These are phyloP conservation scores for Cymodocea nodosa DNA, from an alignment of 116 monocot genomes.

Conservation along the genomic window DNA sequence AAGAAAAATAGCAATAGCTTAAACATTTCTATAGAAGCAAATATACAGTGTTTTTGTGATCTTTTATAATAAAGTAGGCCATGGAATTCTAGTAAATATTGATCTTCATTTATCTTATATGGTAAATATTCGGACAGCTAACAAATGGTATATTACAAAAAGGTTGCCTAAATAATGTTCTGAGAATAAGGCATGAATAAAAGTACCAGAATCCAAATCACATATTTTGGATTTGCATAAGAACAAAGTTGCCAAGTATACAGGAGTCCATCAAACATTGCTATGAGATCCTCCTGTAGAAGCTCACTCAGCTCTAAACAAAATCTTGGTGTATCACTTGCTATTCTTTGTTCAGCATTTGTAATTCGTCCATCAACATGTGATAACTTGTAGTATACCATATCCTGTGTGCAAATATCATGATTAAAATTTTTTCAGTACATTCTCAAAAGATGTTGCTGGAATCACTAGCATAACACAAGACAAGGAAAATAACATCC, in stretches of 20 bases:
- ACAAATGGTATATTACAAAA: neutral
- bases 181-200: neutral
- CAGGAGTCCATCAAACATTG: constrained; percentile 73
- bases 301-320: constrained; percentile 94
- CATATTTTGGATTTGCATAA: constrained; percentile 99
- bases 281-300: constrained; percentile 90
- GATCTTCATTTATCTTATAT: too few relatives aligned
- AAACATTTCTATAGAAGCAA: too few relatives aligned
- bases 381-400: constrained; percentile 95
- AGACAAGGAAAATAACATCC: too few relatives aligned
- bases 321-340: constrained; percentile 87
- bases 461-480: too few relatives aligned
- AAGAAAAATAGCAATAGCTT: too few relatives aligned
- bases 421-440: neutral
- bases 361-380: constrained; percentile 81
- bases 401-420: constrained; percentile 44
- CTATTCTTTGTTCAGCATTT: constrained; percentile 89
- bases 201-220: constrained; percentile 92
- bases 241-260: constrained; percentile 98
- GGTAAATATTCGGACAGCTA: neutral
- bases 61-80: too few relatives aligned
- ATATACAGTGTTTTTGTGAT: too few relatives aligned
- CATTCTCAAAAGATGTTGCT: neutral
- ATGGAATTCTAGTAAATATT: too few relatives aligned
- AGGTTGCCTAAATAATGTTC: neutral